phyloP scores from a whole-genome alignment of 2,329 filamentous ascomycete species.

The Beauveria brongniartii region DNA sequence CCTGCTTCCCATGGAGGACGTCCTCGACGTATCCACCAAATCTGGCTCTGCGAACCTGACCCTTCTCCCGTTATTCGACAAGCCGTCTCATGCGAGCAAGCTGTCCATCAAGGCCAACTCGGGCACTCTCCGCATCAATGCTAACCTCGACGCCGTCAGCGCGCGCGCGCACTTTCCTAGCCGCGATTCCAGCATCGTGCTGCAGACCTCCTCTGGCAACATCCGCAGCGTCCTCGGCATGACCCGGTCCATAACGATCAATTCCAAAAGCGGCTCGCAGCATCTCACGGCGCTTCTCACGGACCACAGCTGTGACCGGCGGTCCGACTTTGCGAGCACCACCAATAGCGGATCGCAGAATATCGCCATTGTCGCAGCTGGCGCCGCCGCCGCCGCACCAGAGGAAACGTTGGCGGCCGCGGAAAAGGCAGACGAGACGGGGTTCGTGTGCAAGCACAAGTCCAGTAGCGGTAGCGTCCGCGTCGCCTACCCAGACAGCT shows the following conservation, averaged over 20 bases:
- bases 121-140: neutral
- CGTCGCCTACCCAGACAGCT: neutral
- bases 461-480: neutral
- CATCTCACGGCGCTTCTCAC: neutral
- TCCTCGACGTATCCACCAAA: neutral
- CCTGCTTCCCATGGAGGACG: neutral
- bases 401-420: neutral
- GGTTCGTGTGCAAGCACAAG: constrained; percentile 1
- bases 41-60: neutral
- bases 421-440: neutral
- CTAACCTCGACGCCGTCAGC: neutral
- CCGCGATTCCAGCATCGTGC: neutral
- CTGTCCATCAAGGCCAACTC: neutral
- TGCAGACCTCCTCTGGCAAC: neutral
- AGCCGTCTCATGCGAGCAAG: neutral
- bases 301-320: neutral
- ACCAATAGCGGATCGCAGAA: neutral
- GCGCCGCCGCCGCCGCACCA: no score
- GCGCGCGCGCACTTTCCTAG: neutral
- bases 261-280: neutral
- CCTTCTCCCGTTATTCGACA: neutral
- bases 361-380: neutral
- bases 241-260: neutral
- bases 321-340: neutral
- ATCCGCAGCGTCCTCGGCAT: neutral